Evolutionary conservation across 331 rosid species (phyloP).

Genomic region (Arachis monticola): DNA sequence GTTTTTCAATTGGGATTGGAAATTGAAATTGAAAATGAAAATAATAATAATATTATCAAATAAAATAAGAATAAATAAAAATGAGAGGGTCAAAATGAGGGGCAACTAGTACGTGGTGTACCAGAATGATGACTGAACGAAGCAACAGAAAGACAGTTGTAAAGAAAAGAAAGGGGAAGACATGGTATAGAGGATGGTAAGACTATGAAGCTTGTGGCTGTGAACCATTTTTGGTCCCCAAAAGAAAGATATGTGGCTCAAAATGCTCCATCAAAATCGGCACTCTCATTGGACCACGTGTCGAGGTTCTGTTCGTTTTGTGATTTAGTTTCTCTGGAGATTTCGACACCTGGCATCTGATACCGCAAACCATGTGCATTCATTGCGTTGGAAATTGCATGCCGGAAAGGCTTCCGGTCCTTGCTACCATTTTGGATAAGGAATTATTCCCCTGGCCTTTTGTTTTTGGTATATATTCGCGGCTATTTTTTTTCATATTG

Average conservation of each 20-base stretch:
- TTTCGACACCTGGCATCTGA: slow-evolving; percentile 26
- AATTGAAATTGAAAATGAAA: not conserved
- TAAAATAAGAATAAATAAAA: too few species aligned
- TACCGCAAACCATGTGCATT: slow-evolving; percentile 24
- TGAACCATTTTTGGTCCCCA: slow-evolving; percentile 18
- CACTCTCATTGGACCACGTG: slow-evolving; percentile 43
- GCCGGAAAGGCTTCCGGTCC: not conserved
- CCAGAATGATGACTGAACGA: not conserved
- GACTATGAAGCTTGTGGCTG: slow-evolving; percentile 50
- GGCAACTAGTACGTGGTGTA: slow-evolving; percentile 16
- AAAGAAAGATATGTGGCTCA: slow-evolving; percentile 43
- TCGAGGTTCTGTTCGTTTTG: slow-evolving; percentile 17
- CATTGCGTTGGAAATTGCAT: slow-evolving; percentile 4
- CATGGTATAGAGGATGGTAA: not conserved
- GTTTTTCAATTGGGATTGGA: slow-evolving; percentile 2
- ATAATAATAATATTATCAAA: too few species aligned
- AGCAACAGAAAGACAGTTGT: slow-evolving; percentile 17
- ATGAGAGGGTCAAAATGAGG: not conserved
- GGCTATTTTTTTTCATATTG: too few species aligned
- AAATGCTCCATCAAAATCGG: slow-evolving; percentile 52
- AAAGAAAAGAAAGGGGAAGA: not conserved
- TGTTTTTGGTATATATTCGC: too few species aligned
- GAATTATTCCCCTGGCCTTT: too few species aligned
- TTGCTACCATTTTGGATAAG: not conserved
- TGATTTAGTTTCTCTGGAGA: not conserved